Percentiles rank a stretch among this genome's conserved stretches.
phyloP scores from a whole-genome alignment of 768 basidiomycete genomes.

The Suillus subluteus region DNA sequence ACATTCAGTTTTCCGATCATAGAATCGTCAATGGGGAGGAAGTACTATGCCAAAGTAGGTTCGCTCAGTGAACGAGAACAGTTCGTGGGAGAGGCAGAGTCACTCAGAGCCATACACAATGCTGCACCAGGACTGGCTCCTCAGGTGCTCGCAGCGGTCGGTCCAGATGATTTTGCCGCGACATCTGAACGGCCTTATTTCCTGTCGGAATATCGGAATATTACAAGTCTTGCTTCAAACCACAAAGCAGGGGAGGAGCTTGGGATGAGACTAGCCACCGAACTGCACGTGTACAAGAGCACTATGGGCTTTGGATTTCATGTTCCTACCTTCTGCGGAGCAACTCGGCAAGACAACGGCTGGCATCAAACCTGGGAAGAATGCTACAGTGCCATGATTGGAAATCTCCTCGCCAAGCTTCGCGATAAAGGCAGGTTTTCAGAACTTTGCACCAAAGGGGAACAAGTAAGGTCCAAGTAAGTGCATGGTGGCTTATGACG shows the following conservation, averaged over 20 bases:
- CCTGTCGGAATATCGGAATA: slow-evolving; percentile 73
- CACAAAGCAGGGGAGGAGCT: slow-evolving; percentile 49
- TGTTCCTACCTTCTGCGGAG: slow-evolving; percentile 78
- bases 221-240: slow-evolving; percentile 45
- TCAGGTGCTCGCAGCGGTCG: slow-evolving; percentile 52
- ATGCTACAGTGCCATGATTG: slow-evolving; percentile 66
- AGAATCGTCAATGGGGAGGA: slow-evolving; percentile 56
- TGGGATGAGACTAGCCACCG: slow-evolving; percentile 64
- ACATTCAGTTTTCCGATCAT: slow-evolving; percentile 48
- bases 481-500: slow-evolving; percentile 20
- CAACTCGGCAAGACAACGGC: slow-evolving; percentile 70
- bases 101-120: slow-evolving; percentile 59
- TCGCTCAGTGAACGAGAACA: slow-evolving; percentile 58
- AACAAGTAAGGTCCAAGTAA: slow-evolving; percentile 51
- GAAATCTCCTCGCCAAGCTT: slow-evolving; percentile 56
- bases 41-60: slow-evolving; percentile 70
- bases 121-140: slow-evolving; percentile 77
- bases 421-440: slow-evolving; percentile 42
- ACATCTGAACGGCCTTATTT: slow-evolving; percentile 57
- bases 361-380: slow-evolving; percentile 75
- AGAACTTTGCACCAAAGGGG: slow-evolving; percentile 54
- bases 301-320: slow-evolving; percentile 66
- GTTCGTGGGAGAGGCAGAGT: slow-evolving; percentile 68
- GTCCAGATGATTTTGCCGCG: slow-evolving; percentile 30
- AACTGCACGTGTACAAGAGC: slow-evolving; percentile 63